These are phyloP conservation scores for Uncinocarpus reesii DNA, from an alignment of 2,329 filamentous ascomycete genomes.

Conservation along the genomic window DNA sequence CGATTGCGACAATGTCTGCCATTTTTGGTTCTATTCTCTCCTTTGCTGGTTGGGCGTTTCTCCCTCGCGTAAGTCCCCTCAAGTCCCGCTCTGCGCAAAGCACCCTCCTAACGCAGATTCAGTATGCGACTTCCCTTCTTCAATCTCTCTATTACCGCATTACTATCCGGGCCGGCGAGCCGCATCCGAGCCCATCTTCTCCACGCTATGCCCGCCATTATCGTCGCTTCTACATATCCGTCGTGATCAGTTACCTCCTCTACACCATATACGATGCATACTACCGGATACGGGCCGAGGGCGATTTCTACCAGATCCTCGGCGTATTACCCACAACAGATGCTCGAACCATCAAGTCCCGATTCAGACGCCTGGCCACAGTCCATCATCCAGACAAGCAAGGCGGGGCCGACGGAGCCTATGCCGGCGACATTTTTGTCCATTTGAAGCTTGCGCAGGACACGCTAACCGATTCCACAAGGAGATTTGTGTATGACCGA, in stretches of 20 bases:
- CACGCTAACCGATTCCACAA: constrained; percentile 63
- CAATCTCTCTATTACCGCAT: constrained; percentile 79
- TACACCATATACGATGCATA: constrained; percentile 93
- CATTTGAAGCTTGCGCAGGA: constrained; percentile 76
- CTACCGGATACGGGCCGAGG: constrained; percentile 59
- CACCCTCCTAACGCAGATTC: constrained; percentile 6
- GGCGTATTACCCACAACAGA: constrained; percentile 57
- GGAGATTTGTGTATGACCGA: constrained; percentile 78
- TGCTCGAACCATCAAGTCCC: constrained; percentile 69
- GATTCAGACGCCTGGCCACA: constrained; percentile 65
- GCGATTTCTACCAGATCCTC: constrained; percentile 71
- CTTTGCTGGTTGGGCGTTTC: constrained; percentile 51
- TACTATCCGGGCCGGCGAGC: constrained; percentile 79
- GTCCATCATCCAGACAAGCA: constrained; percentile 75
- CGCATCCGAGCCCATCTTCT: constrained; percentile 58
- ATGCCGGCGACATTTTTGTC: constrained; percentile 53
- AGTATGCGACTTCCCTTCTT: constrained; percentile 68
- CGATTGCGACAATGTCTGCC: constrained; percentile 18
- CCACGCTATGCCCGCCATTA: constrained; percentile 62
- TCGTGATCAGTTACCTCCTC: constrained; percentile 72
- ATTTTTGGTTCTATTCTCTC: constrained; percentile 39
- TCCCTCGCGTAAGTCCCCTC: constrained; percentile 45
- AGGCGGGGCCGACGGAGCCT: constrained; percentile 26
- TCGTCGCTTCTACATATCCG: constrained; percentile 69
- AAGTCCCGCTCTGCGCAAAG: neutral